These are phyloP conservation scores for Solanum infundibuliforme DNA, from an alignment of 257 asterid genomes.

Conservation along the genomic window DNA sequence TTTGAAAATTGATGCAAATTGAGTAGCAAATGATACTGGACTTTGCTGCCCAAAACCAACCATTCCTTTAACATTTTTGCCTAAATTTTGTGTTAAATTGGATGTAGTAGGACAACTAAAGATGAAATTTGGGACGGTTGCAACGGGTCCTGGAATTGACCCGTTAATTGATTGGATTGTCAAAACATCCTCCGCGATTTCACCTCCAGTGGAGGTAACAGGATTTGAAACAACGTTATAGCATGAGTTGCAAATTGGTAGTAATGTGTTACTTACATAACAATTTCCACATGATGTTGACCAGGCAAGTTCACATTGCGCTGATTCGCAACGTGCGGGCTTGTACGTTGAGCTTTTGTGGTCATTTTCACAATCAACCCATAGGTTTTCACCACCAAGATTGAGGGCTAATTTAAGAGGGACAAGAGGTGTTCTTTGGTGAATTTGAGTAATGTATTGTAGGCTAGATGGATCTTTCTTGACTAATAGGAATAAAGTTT, in stretches of 20 bases:
- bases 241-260: conserved; percentile 2
- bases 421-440: conserved; percentile 1
- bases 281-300: not conserved
- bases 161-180: conserved; percentile 1
- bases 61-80: conserved; percentile 2
- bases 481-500: not conserved
- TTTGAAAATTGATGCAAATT: not conserved
- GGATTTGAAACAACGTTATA: not conserved
- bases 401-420: not conserved
- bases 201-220: not conserved
- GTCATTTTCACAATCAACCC: not conserved
- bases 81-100: not conserved
- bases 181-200: not conserved
- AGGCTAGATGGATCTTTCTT: not conserved
- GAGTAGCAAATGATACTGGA: not conserved
- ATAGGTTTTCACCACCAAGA: not conserved
- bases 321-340: not conserved
- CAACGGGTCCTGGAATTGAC: not conserved
- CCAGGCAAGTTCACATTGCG: not conserved
- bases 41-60: conserved; percentile 5
- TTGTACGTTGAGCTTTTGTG: not conserved
- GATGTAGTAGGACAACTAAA: not conserved
- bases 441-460: not conserved
- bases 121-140: not conserved
- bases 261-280: not conserved